Evolutionary conservation across 2,329 filamentous ascomycete genomes (phyloP), one percentile per base, ranked within the genome.

Genomic region (Bretziella fagacearum): DNA sequence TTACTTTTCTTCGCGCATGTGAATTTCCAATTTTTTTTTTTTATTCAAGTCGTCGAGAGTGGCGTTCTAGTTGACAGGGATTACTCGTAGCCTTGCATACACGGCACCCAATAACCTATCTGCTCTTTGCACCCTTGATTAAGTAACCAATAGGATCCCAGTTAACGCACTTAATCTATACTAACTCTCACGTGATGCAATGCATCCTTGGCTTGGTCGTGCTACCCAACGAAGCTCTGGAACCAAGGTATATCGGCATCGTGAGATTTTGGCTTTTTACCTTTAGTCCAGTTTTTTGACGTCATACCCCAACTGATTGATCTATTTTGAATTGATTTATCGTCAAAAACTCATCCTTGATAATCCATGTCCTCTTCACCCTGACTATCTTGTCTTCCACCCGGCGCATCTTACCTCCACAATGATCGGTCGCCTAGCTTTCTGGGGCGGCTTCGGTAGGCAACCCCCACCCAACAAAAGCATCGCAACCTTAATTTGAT

Each of bases 371-470:
- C n/a, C n/a, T n/a, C n/a, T n/a, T n/a, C n/a, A n/a, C n/a, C n/a
- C n/a, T n/a, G n/a, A n/a, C n/a, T n/a, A n/a, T n/a, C n/a, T n/a
- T n/a, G n/a, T n/a, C n/a, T n/a, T n/a, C n/a, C n/a, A n/a, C n/a
- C n/a, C n/a, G n/a, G n/a, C n/a, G n/a, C n/a, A n/a, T n/a, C n/a
- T n/a, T n/a, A n/a, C n/a, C n/a, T 30, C n/a, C 62, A 68, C 56
- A 56, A 77, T 77, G 73, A 71, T 76, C 53, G 64, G 67, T 65
- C 71, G 74, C 60, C 70, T 86, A 62, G 68, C 85, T 62, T 86
- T 89, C 72, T 89, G 83, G 83, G 72, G 74, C 65, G 82, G 82
- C 71, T 93, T 95, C 76, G 89, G 89, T 95, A 77, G 59, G 73
- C 69, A 27, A 22, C 30, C 11, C 30, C 27, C 22, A 10, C 22